Base-by-base conservation (phyloP, 192 early-diverging fungal species). In the Coemansia sp. region DNA sequence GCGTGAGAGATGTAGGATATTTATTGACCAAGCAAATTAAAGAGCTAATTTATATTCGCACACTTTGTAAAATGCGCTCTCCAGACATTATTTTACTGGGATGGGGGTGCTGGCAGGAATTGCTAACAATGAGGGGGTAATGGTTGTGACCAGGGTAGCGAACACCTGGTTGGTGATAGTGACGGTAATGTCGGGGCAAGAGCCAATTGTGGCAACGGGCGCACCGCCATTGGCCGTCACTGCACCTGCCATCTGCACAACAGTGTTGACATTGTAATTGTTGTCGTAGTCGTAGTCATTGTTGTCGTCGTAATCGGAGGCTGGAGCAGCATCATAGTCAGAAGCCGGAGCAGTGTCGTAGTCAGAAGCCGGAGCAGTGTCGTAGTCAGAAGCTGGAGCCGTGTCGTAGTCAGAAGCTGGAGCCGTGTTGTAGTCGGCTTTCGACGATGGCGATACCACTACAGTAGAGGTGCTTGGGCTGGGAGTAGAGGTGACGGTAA, bases 131-230 rank as follows among this genome's bases (percentile, higher is more conserved):
- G 70, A 72, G 4, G 76, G 76, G 0, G 69, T 78, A 28, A 78
- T 48, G 18, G 70, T 78, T 20, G 76, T 78, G 6, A 70, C 72
- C 11, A 73, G 67, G 0, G 70, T 73, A 28, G 71, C 76, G 67
- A 46, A 79, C 21, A 70, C 63, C 43, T 73, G 70, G 67, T 66
- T 73, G 3, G 71, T 73, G 59, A 79, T 38, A n/a, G 76, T 79
- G 42, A 79, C 46, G n/a, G 76, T 79, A 38, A 70, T 67, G 56
- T 79, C 76, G 3, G 71, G 67, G 71, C 76, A 79, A 3, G 67
- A 45, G 16, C 76, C 76, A 40, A 70, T 38, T 1, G 76, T 79
- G 23, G 76, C 76, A 40, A 79, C 67, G 3, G 76, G 76, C 6
- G 63, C 51, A 7, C 76, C 76, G 34, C 51, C 58, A 36, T 79